A percentile compares a stretch with the other conserved stretches of the same genome.
Evolutionary conservation across 257 asterid genomes (phyloP).

Genomic region (Fraxinus cuspidata): DNA sequence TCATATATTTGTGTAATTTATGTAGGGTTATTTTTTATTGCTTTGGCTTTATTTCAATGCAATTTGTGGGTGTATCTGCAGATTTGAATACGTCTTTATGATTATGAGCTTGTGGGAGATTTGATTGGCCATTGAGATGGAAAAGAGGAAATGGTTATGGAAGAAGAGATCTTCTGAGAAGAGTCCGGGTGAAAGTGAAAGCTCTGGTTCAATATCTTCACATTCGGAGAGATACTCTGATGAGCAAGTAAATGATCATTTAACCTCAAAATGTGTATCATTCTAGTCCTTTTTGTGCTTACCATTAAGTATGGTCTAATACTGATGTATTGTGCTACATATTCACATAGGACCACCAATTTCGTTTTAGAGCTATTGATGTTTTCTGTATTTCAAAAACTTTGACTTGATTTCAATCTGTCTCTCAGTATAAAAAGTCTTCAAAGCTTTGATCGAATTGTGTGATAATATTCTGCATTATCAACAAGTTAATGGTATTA

Average conservation of each 20-base stretch:
- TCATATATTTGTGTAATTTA: neutral
- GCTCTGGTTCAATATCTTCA: slow-evolving; percentile 64
- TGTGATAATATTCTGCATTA: neutral
- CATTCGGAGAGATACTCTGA: slow-evolving; percentile 65
- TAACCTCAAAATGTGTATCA: neutral
- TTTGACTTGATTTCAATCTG: neutral
- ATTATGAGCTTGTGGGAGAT: slow-evolving; percentile 21
- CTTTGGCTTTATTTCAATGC: slow-evolving; percentile 16
- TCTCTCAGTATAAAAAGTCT: neutral
- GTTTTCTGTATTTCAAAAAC: neutral
- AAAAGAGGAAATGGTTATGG: slow-evolving; percentile 80
- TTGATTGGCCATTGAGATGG: slow-evolving; percentile 41
- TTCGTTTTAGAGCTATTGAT: neutral
- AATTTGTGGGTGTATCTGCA: slow-evolving; percentile 27
- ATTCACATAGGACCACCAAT: neutral
- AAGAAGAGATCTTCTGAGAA: slow-evolving; percentile 64
- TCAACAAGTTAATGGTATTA: neutral
- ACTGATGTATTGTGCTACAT: neutral
- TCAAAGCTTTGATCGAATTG: neutral
- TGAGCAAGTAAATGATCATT: slow-evolving; percentile 49
- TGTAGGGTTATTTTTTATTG: neutral
- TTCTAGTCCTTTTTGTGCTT: neutral
- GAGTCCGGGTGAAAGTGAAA: slow-evolving; percentile 72
- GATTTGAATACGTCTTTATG: slow-evolving; percentile 22
- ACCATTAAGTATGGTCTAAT: neutral